These are phyloP conservation scores for Kodamaea lidongshanica DNA, from an alignment of 805 yeast genomes.

Conservation along the genomic window DNA sequence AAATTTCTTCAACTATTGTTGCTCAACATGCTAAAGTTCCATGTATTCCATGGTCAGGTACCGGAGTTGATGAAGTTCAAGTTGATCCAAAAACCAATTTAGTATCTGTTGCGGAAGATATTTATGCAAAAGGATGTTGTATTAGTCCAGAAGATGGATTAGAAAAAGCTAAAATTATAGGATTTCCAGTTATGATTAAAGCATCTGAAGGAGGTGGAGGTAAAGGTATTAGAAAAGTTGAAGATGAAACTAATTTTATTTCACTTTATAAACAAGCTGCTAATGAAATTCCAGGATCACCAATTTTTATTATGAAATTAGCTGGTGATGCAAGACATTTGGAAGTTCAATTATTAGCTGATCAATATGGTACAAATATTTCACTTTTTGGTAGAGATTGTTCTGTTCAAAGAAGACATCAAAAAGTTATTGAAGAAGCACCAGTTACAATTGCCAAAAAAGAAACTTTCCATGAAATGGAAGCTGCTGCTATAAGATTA, in stretches of 20 bases:
- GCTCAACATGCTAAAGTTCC: slow-evolving; percentile 99
- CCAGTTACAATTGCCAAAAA: slow-evolving; percentile 92
- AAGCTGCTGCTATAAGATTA: slow-evolving; percentile 92
- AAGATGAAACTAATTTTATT: slow-evolving; percentile 69
- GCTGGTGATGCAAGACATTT: slow-evolving; percentile 98
- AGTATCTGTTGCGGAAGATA: slow-evolving; percentile 81
- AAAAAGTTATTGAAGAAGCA: slow-evolving; percentile 98
- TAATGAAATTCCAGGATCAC: slow-evolving; percentile 97
- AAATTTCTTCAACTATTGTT: slow-evolving; percentile 94
- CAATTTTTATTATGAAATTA: slow-evolving; percentile 93
- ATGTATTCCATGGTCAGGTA: slow-evolving; percentile 99
- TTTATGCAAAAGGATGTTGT: slow-evolving; percentile 87
- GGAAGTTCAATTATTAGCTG: slow-evolving; percentile 96
- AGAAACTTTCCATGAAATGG: slow-evolving; percentile 86
- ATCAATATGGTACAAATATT: slow-evolving; percentile 96
- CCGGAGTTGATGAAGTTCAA: slow-evolving; percentile 82
- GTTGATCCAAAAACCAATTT: slow-evolving; percentile 65
- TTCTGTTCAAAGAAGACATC: slow-evolving; percentile 99
- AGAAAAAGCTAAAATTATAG: slow-evolving; percentile 75
- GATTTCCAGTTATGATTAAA: slow-evolving; percentile 98
- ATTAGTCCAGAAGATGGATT: slow-evolving; percentile 83
- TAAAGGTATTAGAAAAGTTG: slow-evolving; percentile 98
- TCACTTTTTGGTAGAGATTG: slow-evolving; percentile 98
- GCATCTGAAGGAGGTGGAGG: slow-evolving; percentile 99
- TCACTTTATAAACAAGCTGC: slow-evolving; percentile 87